These are phyloP conservation scores for Abrus pulchellus DNA, from an alignment of 306 rosid species.

Conservation along the genomic window DNA sequence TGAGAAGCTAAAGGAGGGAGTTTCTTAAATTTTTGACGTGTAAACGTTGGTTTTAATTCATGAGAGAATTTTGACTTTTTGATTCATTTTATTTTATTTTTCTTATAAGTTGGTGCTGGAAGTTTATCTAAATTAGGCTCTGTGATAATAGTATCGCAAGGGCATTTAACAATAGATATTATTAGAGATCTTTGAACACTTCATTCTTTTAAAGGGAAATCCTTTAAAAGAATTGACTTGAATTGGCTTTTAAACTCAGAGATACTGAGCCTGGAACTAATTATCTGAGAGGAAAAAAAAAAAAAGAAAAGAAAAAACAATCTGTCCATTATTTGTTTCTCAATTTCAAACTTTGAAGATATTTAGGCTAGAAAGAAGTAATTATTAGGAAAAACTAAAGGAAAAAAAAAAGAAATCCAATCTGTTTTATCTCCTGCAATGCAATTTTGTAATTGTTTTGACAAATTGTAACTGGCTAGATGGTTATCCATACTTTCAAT, in stretches of 20 bases:
- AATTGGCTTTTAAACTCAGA: background rate
- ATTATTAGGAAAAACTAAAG: background rate
- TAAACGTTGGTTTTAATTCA: too few relatives aligned
- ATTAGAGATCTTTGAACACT: background rate
- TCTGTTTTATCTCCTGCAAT: background rate
- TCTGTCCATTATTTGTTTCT: background rate
- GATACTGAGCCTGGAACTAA: background rate
- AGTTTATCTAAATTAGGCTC: background rate
- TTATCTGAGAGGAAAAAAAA: background rate
- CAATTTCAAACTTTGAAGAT: background rate
- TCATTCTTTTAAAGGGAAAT: background rate
- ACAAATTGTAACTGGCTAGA: background rate
- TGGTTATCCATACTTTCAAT: conserved; percentile 15
- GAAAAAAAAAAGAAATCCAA: background rate
- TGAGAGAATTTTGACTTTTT: too few relatives aligned
- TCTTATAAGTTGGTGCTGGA: too few relatives aligned
- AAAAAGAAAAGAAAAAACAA: background rate
- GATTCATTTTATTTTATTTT: too few relatives aligned
- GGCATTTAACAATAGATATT: background rate
- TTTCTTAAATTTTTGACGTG: too few relatives aligned
- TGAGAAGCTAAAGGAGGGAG: too few relatives aligned
- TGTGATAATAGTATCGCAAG: background rate
- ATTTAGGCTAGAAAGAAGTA: background rate
- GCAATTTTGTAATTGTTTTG: background rate
- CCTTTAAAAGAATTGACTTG: background rate